Base-by-base conservation (phyloP, 495 filamentous ascomycete genomes). In the Emericellopsis terricola region DNA sequence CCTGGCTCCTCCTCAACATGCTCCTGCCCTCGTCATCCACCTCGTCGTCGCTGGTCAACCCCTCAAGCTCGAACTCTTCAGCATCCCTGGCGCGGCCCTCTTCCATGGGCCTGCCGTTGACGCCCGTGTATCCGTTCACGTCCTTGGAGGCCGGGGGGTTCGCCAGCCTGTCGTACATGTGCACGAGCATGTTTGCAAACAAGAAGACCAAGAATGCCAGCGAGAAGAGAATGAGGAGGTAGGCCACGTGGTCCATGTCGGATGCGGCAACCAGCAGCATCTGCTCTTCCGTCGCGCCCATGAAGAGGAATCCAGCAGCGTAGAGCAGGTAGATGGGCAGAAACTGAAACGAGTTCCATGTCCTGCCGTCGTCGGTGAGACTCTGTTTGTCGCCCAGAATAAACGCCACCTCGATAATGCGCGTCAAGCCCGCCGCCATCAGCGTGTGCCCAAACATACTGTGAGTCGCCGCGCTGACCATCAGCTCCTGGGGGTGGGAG, bases 231-330 rank as follows among this genome's bases (percentile, higher is more conserved):
- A 94, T 80, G 32, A 97, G 65, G 29, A 94, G 63, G 51, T 96
- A 96, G 8, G 85, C 76, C 29, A 96, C 82, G 50, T 91, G 80
- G 24, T 80, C 81, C 48, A 96, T 74, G 34, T 75, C 68, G 3
- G 75, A 76, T 29, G 67, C 60, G 29, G 67, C 57, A 9, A 96
- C 57, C 1, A 94, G 56, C 23, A 64, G 46, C 78, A 96, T 87
- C 50, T 97, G 87, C 51, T 96, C 87, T 52, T 97, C 89, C 2
- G 81, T 94, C 16, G 91, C 89, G 33, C 81, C 78, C 84, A 94
- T 91, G 63, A 97, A 96, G 35, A 94, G 67, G 56, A 97, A 91
- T 19, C 89, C 89, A 3, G 89, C 84, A 27, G 89, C 84, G 46
- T 78, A 93, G 14, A 96, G 71, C 15, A 96, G 69, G 82, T 87